Evolutionary conservation across 73 alveolate genomes (phyloP), one percentile per base, ranked within the genome.

Genomic region (Symbiodinium pilosum): DNA sequence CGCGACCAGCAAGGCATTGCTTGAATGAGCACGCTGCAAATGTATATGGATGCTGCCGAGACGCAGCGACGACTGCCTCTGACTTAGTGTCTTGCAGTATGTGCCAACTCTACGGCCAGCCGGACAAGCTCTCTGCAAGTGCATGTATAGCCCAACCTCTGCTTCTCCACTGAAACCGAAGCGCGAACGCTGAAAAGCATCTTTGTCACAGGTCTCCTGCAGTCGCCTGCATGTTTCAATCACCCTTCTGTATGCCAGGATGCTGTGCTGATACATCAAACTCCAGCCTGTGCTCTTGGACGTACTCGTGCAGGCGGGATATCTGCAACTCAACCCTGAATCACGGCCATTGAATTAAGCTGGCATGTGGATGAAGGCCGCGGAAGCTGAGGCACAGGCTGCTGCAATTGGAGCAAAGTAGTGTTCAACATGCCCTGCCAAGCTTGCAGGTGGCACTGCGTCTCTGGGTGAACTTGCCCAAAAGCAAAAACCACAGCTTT

Each of bases 361-460:
- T 6, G 36, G 77, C 6, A 14, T 16, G 38, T 20, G 77, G 32
- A 59, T 59, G 77, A 59, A 14, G 44, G 75, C 30, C 16, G 36
- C 38, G 38, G 14, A 30, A 24, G 81, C 34, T 73, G 85, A 73
- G 85, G 16, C 42, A n/a, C 28, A 42, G 43, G 43, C 85, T 73
- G 85, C 85, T 73, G 85, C 85, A 73, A 43, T 43, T 73, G 85
- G 42, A 73, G 85, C 44, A 73, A 36, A 28, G 85, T 73, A 43
- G 85, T 73, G 28, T 73, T 73, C 85, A 73, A 16, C 85, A 73
- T 73, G 43, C 85, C 85, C 85, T 73, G 85, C 44, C 85, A 26
- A 59, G 30, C n/a, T n/a, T n/a, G n/a, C n/a, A n/a, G n/a, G n/a
- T n/a, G n/a, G n/a, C n/a, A n/a, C n/a, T n/a, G n/a, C n/a, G n/a